Percentiles rank a stretch among this genome's conserved stretches.
These are phyloP conservation scores for Globisporangium canariense DNA, from an alignment of 352 stramenopile genomes.

Conservation along the genomic window DNA sequence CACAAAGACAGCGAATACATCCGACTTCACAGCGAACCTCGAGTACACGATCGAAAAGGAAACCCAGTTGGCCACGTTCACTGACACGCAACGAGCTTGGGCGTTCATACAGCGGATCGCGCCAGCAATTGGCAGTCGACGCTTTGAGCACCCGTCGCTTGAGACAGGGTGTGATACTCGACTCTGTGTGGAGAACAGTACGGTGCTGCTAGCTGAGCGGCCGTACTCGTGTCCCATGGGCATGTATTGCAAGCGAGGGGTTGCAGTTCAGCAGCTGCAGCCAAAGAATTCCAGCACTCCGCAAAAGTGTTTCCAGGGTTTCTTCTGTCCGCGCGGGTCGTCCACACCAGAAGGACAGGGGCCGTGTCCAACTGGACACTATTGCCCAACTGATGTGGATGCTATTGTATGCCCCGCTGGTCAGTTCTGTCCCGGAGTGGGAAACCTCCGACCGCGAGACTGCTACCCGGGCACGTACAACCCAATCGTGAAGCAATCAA, in stretches of 20 bases:
- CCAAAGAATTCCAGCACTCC: constrained; percentile 92
- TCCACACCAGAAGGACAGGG: constrained; percentile 90
- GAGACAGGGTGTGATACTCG: constrained; percentile 41
- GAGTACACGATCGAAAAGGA: constrained; percentile 63
- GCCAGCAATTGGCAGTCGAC: constrained; percentile 54
- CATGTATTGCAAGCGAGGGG: constrained; percentile 90
- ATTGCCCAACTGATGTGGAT: constrained; percentile 89
- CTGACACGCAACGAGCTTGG: constrained; percentile 48
- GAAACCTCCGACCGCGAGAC: constrained; percentile 88
- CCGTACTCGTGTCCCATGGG: constrained; percentile 94
- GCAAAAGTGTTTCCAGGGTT: constrained; percentile 94
- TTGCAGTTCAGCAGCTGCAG: constrained; percentile 49
- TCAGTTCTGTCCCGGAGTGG: constrained; percentile 93
- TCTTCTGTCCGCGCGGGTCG: constrained; percentile 95
- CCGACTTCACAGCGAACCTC: constrained; percentile 56
- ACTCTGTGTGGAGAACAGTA: constrained; percentile 49
- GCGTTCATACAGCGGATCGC: constrained; percentile 34
- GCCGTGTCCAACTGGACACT: constrained; percentile 94
- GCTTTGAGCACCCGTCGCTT: constrained; percentile 59
- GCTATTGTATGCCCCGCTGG: constrained; percentile 92
- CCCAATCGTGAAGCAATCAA: constrained; percentile 69
- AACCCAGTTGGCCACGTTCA: constrained; percentile 60
- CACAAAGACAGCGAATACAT: constrained; percentile 84
- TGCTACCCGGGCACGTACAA: constrained; percentile 96
- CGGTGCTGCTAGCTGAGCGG: constrained; percentile 73